Conservation (phyloP, 768 basidiomycete species). For the Suillus cothurnatus region DNA sequence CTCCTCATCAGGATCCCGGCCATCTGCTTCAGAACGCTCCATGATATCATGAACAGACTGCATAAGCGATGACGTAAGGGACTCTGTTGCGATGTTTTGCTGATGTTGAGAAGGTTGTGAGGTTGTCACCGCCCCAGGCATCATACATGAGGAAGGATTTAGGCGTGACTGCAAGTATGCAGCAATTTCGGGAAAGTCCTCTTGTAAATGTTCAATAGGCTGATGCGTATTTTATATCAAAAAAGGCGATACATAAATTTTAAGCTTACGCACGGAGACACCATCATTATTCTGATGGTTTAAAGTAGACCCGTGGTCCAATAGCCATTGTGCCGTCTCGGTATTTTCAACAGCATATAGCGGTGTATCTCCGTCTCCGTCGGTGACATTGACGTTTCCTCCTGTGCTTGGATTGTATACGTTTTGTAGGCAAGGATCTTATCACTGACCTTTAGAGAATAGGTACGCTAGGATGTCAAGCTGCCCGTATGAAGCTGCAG, state of each 20-base stretch:
- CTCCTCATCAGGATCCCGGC: slow-evolving; percentile 67
- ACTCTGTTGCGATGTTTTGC: slow-evolving; percentile 70
- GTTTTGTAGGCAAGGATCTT: not conserved
- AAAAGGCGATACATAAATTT: slow-evolving; percentile 14
- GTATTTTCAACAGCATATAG: slow-evolving; percentile 87
- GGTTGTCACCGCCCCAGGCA: slow-evolving; percentile 11
- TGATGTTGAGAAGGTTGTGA: slow-evolving; percentile 60
- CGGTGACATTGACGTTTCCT: slow-evolving; percentile 84
- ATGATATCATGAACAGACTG: slow-evolving; percentile 68
- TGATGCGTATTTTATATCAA: slow-evolving; percentile 28
- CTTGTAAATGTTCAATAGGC: slow-evolving; percentile 70
- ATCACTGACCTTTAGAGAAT: slow-evolving; percentile 59
- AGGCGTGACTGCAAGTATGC: slow-evolving; percentile 53
- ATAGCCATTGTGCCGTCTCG: slow-evolving; percentile 74
- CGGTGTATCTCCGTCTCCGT: slow-evolving; percentile 90
- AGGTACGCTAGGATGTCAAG: slow-evolving; percentile 76
- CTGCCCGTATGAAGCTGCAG: slow-evolving; percentile 92
- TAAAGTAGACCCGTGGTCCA: slow-evolving; percentile 74
- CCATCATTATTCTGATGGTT: slow-evolving; percentile 70
- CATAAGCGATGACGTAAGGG: slow-evolving; percentile 69
- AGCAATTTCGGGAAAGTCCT: slow-evolving; percentile 73
- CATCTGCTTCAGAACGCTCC: slow-evolving; percentile 55
- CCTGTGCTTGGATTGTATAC: slow-evolving; percentile 43
- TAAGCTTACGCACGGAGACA: slow-evolving; percentile 59
- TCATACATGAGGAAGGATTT: slow-evolving; percentile 19